Base-by-base conservation (phyloP, 2,329 filamentous ascomycete species). In the Aspergillus glaucus region DNA sequence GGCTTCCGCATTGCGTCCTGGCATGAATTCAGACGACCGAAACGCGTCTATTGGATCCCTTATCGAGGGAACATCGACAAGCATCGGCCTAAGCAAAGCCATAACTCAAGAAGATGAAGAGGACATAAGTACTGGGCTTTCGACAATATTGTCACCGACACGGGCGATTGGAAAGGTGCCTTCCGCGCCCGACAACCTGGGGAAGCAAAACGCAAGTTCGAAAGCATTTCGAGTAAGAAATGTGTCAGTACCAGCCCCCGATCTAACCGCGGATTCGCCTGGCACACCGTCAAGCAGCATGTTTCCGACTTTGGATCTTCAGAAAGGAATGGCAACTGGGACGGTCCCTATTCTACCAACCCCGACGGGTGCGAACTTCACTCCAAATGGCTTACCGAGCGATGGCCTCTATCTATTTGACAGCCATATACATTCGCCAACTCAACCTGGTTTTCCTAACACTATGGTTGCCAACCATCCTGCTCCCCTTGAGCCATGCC, bases 401-500 rank as follows among this genome's bases (percentile, higher is more conserved):
- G 85, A 85, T 21, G 88, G 86, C 5, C 74, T 92, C 49, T 84
- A 89, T 62, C 75, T 97, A 1, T 94, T 97, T 60, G 89, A 95
- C 53, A 88, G 80, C 56, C 81, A 88, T 53, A 87, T 95, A 40
- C 87, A 92, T 63, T 84, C 84, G 5, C 75, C 79, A 10, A 74
- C 73, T 43, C 76, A 71, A 3, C 81, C 86, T 1, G 83, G 82
- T 2, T 84, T 82, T n/a, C 81, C 85, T 2, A 84, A 85, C 49
- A 74, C 78, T 3, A 66, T 79, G n/a, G 74, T 76, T 10, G 62
- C 74, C 0, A 84, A 89, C 55, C 80, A 83, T 1, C 91, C 91
- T 10, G 79, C 85, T 19, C 82, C 89, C 0, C 78, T 98, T 4
- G 93, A 98, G 63, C 87, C 93, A 3, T 98, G 94, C 64, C 93